Evolutionary conservation across 352 stramenopile genomes (phyloP).

Genomic region (Phytopythium kandeliae): DNA sequence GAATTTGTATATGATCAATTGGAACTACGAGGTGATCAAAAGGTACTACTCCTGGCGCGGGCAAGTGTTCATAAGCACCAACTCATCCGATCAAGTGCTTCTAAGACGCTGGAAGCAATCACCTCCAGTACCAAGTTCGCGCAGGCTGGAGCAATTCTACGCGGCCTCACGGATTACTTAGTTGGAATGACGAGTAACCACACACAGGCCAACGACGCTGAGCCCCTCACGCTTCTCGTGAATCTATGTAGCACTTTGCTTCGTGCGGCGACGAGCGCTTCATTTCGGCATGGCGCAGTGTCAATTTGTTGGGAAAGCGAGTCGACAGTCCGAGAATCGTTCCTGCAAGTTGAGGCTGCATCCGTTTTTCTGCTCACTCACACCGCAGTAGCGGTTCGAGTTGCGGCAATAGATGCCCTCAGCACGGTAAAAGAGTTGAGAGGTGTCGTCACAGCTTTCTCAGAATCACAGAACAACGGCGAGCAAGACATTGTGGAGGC

Average conservation of each 20-base stretch:
- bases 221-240: slow-evolving; percentile 30
- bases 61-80: slow-evolving; percentile 40
- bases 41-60: slow-evolving; percentile 47
- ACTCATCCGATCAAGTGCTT: slow-evolving; percentile 32
- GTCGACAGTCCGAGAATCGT: slow-evolving; percentile 30
- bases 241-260: slow-evolving; percentile 28
- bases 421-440: slow-evolving; percentile 7
- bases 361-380: slow-evolving; percentile 53
- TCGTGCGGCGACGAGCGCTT: neutral
- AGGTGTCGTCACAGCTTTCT: neutral
- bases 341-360: slow-evolving; percentile 60
- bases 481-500: neutral
- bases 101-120: slow-evolving; percentile 29
- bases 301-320: slow-evolving; percentile 26
- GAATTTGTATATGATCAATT: slow-evolving; percentile 40
- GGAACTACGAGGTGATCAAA: slow-evolving; percentile 55
- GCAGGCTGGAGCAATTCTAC: slow-evolving; percentile 31
- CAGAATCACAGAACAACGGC: neutral
- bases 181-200: slow-evolving; percentile 41
- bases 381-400: slow-evolving; percentile 24
- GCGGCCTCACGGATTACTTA: slow-evolving; percentile 54
- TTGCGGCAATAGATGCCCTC: slow-evolving; percentile 24
- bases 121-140: slow-evolving; percentile 8
- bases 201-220: slow-evolving; percentile 15
- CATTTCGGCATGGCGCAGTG: neutral